Base-by-base conservation (phyloP, 2,329 filamentous ascomycete genomes). In the Aquanectria penicillioides region DNA sequence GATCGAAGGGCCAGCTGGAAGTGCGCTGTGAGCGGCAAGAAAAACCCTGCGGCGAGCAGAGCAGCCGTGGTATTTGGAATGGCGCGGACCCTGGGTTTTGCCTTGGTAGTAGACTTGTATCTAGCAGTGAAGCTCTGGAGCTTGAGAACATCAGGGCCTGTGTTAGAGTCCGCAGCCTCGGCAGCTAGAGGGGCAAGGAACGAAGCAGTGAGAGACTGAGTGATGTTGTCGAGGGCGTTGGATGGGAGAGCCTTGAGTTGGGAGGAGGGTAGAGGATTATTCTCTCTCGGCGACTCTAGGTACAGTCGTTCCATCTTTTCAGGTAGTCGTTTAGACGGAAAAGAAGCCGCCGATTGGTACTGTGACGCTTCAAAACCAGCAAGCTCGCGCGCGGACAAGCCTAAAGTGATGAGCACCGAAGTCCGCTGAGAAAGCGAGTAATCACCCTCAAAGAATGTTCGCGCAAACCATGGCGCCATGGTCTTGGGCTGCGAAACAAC, bases 381-480 rank as follows among this genome's bases (percentile, higher is more conserved):
- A 9, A 99, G 77, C 75, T 98, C 94, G 57, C 94, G 86, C 2
- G 92, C 92, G 25, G 90, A 87, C 0, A 99, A 79, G 0, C 94
- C 94, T 4, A 99, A 79, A 0, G 92, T 89, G 17, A 92, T 89
- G 49, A 99, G 87, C 31, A 98, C 83, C 0, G 91, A 87, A 7
- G 90, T 91, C 33, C 95, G 86, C 73, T 98, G 94, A 0, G 89
- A 86, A 31, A 98, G 80, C 0, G 94, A 97, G 74, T 95, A 94
- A 72, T 99, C 95, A 13, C 94, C 94, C 36, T 93, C 89, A 72
- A 97, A 98, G 72, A 95, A 96, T 0, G 91, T 90, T 55, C 89
- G 87, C 3, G 90, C 88, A 57, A 96, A 92, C 90, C 92, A 96
- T 12, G 87, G 91, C 0, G 88, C 94, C 85, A 97, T 92, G 49